Evolutionary conservation across 331 rosid genomes (phyloP).

Genomic region (Dryas integrifolia): DNA sequence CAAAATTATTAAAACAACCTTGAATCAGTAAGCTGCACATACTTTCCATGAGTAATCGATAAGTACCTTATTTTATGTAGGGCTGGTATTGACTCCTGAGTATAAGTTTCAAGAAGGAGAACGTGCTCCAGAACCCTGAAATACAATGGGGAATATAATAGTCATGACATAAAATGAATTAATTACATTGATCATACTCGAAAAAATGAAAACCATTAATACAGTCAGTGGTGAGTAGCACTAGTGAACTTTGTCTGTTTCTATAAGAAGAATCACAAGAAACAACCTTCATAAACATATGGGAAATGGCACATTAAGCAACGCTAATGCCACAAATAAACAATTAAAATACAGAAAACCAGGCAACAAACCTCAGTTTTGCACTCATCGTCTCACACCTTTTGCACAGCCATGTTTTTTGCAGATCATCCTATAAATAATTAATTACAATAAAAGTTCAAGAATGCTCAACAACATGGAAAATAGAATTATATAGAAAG

Average conservation of each 20-base stretch:
- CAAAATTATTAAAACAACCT: constrained; percentile 11
- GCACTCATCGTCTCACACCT: constrained; percentile 98
- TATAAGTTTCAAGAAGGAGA: constrained; percentile 87
- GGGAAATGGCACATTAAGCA: neutral
- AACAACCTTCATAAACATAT: neutral
- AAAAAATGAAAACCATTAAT: neutral
- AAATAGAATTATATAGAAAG: neutral
- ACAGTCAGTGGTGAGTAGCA: neutral
- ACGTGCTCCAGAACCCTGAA: constrained; percentile 78
- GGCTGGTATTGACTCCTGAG: constrained; percentile 89
- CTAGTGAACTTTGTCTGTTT: neutral
- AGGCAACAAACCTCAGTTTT: constrained; percentile 71
- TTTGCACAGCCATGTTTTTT: constrained; percentile 95
- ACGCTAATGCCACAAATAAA: neutral
- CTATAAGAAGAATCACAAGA: neutral
- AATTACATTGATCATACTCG: neutral
- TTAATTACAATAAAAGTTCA: constrained; percentile 11
- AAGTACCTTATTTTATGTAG: constrained; percentile 85
- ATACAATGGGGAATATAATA: constrained; percentile 25
- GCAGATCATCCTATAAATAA: constrained; percentile 68
- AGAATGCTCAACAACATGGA: constrained; percentile 8
- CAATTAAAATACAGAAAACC: constrained; percentile 1
- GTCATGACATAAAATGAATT: constrained; percentile 14
- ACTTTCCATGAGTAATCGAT: constrained; percentile 2
- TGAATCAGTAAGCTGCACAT: constrained; percentile 14